These are phyloP conservation scores for Coemansia sp. DNA, from an alignment of 192 early-diverging fungal species.

Conservation along the genomic window DNA sequence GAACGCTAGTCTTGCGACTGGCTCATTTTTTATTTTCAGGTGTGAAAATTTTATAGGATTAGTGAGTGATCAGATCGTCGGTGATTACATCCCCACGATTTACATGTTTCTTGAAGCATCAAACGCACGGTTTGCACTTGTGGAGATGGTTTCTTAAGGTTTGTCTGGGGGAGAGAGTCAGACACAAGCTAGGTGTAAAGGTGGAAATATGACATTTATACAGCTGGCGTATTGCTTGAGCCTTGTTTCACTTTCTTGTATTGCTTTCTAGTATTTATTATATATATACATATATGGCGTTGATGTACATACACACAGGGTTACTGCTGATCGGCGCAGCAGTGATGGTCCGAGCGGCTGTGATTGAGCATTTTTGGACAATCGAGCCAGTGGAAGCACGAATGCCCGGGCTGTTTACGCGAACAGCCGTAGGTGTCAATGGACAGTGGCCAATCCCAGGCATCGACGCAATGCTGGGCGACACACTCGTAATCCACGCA, in stretches of 20 bases:
- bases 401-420: conserved; percentile 61
- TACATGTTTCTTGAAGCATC: too few relatives aligned
- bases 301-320: background rate
- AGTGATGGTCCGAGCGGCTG: background rate
- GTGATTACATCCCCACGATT: background rate
- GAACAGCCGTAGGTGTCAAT: conserved; percentile 66
- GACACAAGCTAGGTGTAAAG: too few relatives aligned
- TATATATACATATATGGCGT: background rate
- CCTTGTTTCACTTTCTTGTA: too few relatives aligned
- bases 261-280: too few relatives aligned
- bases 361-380: conserved; percentile 60
- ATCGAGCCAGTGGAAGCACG: conserved; percentile 60
- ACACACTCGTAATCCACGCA: conserved; percentile 39
- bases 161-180: too few relatives aligned
- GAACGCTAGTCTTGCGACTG: background rate
- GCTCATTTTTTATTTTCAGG: background rate
- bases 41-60: background rate
- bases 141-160: too few relatives aligned
- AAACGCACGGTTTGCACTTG: too few relatives aligned
- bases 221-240: too few relatives aligned
- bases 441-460: conserved; percentile 62
- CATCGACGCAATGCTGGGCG: conserved; percentile 24
- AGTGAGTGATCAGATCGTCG: background rate
- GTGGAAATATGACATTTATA: too few relatives aligned
- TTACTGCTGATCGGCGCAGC: background rate